Evolutionary conservation across 116 monocot species (phyloP), one percentile per base, ranked within the genome.

Genomic region (Thalassia testudinum): DNA sequence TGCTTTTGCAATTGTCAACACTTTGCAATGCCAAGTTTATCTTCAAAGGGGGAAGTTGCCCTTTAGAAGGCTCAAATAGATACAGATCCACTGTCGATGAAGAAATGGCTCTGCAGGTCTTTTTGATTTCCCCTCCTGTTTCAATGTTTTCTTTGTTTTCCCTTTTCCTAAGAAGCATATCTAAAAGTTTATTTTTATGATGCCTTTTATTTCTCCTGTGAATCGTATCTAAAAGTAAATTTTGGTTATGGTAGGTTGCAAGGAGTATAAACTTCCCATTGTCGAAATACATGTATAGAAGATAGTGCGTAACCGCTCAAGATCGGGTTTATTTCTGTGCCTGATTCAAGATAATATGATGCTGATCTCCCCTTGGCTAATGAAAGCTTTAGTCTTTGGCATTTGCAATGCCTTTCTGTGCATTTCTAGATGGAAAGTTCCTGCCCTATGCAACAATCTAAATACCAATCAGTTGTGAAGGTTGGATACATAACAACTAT

Each of bases 1-100:
- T 77, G 55, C 50, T 89, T 26, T 56, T 89, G 67, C 89, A 97
- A 56, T 51, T 97, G 43, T 85, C 89, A 53, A 77, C 85, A 49
- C 76, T 97, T 17, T 97, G 85, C 79, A 82, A 85, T 75, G 80
- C 89, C 24, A 89, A 85, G 66, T 85, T 85, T 61, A 56, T 97
- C 37, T 54, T 58, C 49, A 97, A 79, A 71, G 72, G 75, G 48
- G 61, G 75, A 27, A 77, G 74, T 59, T 97, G 77, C 50, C 85
- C 78, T 29, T 61, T 97, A 53, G 89, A 97, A 43, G 84, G 84
- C 18, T 85, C 85, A 6, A 71, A 64, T 38, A 78, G 97, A 64
- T 89, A 88, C 49, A 75, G 82, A 7, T 97, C 74, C 42, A 77
- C 59, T 10, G 60, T 89, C 27, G 77, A 88, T 57, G 89, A 97